phyloP scores from a whole-genome alignment of 768 basidiomycete species.

The Gloeophyllum trabeum region DNA sequence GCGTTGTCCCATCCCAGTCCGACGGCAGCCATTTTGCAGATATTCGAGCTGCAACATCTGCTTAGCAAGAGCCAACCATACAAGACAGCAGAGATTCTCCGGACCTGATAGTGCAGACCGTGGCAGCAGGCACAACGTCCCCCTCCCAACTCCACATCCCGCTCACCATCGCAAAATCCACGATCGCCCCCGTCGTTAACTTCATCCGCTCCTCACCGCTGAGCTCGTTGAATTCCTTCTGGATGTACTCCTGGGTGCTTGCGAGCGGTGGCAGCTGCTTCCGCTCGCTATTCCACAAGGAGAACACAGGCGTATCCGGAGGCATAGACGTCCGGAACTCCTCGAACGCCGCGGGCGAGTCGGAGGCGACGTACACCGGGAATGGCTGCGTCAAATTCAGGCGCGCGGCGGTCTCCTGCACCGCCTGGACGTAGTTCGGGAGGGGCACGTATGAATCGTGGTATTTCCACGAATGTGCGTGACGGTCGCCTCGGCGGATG shows the following conservation, averaged over 20 bases:
- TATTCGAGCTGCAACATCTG: constrained; percentile 34
- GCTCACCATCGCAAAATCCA: constrained; percentile 56
- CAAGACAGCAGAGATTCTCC: constrained; percentile 8
- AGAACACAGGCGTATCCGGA: constrained; percentile 26
- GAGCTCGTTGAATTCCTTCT: constrained; percentile 34
- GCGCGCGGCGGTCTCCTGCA: constrained; percentile 27
- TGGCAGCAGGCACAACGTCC: constrained; percentile 36
- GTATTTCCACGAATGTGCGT: constrained; percentile 31
- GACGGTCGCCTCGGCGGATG: constrained; percentile 51
- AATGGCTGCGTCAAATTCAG: constrained; percentile 13
- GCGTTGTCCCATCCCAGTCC: constrained; percentile 55
- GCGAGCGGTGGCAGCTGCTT: constrained; percentile 33
- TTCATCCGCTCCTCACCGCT: constrained; percentile 26
- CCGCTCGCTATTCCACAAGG: constrained; percentile 29
- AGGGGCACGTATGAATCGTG: constrained; percentile 35
- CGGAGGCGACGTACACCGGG: constrained; percentile 50
- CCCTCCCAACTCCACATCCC: constrained; percentile 44
- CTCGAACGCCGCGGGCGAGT: constrained; percentile 32
- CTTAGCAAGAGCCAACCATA: constrained; percentile 1
- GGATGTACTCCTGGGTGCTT: constrained; percentile 42
- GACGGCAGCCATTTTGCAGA: constrained; percentile 48
- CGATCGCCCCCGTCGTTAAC: constrained; percentile 53
- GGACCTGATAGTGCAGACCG: constrained; percentile 49
- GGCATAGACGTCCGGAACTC: constrained; percentile 31
- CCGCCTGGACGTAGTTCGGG: constrained; percentile 33